Evolutionary conservation across 495 filamentous ascomycete species (phyloP).

Genomic region (Hypoxylon fragiforme): DNA sequence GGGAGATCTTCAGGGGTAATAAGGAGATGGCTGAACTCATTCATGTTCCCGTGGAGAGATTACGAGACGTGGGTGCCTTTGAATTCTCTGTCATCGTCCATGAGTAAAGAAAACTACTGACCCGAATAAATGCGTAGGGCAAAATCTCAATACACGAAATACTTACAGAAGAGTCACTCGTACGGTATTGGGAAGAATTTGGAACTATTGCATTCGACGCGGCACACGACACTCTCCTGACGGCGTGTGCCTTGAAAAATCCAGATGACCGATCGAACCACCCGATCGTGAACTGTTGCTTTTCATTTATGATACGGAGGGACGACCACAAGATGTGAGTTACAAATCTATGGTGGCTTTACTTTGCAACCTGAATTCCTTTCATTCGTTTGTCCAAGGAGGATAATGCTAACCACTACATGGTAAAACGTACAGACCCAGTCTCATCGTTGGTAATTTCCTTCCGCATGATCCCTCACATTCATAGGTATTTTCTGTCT

Average conservation of each 20-base stretch:
- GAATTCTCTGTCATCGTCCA: background rate
- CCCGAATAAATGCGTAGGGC: slow-evolving; percentile 58
- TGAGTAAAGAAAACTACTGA: slow-evolving; percentile 1
- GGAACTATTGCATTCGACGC: slow-evolving; percentile 97
- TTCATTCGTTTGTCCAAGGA: background rate
- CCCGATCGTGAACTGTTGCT: slow-evolving; percentile 87
- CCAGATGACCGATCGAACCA: slow-evolving; percentile 72
- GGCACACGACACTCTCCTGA: slow-evolving; percentile 94
- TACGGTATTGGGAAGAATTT: slow-evolving; percentile 99
- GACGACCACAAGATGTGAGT: slow-evolving; percentile 97
- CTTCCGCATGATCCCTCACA: slow-evolving; percentile 65
- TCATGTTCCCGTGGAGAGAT: slow-evolving; percentile 83
- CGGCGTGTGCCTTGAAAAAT: slow-evolving; percentile 88
- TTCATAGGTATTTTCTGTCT: slow-evolving; percentile 15
- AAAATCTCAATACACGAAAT: slow-evolving; percentile 96
- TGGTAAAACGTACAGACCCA: slow-evolving; percentile 62
- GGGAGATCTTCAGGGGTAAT: slow-evolving; percentile 96
- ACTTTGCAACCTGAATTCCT: background rate
- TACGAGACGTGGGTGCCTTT: slow-evolving; percentile 76
- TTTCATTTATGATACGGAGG: slow-evolving; percentile 93
- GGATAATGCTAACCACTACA: slow-evolving; percentile 13
- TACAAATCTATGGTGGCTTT: background rate
- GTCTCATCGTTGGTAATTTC: slow-evolving; percentile 95
- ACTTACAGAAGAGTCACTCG: slow-evolving; percentile 87
- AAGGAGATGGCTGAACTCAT: slow-evolving; percentile 99